These are phyloP conservation scores for Apophysomyces sp. DNA, from an alignment of 371 early-diverging fungal genomes.

Conservation along the genomic window DNA sequence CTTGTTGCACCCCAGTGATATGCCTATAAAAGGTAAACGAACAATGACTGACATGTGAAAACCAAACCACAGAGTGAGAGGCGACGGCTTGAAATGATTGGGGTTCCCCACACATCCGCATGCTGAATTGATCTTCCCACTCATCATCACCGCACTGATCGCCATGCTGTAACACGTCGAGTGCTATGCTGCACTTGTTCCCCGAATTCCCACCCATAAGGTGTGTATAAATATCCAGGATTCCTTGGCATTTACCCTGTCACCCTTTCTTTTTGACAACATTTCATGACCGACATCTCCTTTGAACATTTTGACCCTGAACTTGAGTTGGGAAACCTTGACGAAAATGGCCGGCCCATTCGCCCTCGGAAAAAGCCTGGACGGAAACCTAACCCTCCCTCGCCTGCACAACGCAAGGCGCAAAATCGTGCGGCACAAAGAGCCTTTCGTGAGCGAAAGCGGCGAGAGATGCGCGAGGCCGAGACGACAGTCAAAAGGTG, in stretches of 20 bases:
- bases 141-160: neutral
- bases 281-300: constrained; percentile 26
- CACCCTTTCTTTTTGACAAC: neutral
- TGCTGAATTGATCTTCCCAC: neutral
- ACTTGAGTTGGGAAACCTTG: constrained; percentile 25
- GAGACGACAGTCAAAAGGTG: constrained; percentile 35
- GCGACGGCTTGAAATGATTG: neutral
- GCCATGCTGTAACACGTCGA: constrained; percentile 2
- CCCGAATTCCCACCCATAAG: neutral
- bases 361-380: constrained; percentile 35
- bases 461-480: constrained; percentile 41
- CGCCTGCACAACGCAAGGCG: constrained; percentile 52
- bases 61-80: neutral
- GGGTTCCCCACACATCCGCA: neutral
- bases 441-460: constrained; percentile 31
- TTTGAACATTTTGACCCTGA: constrained; percentile 39
- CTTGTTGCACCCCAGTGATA: neutral
- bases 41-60: neutral
- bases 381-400: constrained; percentile 30
- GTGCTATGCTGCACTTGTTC: neutral
- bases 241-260: neutral
- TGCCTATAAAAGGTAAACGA: neutral
- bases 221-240: neutral
- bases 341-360: constrained; percentile 30
- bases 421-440: constrained; percentile 31